Conservation (phyloP, 140 eudicot genomes). For the Stevia rebaudiana region DNA sequence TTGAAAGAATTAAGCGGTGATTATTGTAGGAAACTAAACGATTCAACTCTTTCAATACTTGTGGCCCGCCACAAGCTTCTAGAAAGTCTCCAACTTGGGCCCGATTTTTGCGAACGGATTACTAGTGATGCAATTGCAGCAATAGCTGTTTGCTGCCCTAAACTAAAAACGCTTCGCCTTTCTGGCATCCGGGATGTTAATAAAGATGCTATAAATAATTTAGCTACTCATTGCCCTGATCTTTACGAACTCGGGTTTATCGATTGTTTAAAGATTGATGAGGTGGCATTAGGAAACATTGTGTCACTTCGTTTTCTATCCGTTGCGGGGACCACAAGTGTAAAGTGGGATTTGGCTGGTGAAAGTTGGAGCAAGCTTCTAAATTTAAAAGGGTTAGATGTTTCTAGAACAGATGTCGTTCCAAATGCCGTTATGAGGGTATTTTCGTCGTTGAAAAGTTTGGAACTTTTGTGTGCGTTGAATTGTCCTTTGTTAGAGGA, state of each 20-base stretch:
- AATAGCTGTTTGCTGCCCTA: conserved; percentile 69
- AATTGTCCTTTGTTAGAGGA: conserved; percentile 69
- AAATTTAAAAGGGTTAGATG: conserved; percentile 72
- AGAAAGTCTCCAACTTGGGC: conserved; percentile 78
- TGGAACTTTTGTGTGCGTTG: conserved; percentile 74
- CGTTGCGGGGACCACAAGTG: conserved; percentile 72
- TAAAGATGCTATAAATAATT: conserved; percentile 60
- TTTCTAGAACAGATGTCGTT: conserved; percentile 78
- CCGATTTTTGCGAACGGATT: conserved; percentile 77
- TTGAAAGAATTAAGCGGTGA: conserved; percentile 77
- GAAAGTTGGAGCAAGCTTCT: conserved; percentile 65
- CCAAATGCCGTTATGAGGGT: conserved; percentile 48
- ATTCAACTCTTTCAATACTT: conserved; percentile 76
- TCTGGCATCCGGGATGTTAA: conserved; percentile 82
- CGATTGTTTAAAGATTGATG: conserved; percentile 79
- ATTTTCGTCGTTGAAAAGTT: conserved; percentile 41
- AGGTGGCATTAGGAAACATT: conserved; percentile 60
- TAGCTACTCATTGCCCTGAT: conserved; percentile 56
- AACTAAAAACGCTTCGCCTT: conserved; percentile 56
- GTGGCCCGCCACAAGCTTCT: conserved; percentile 83
- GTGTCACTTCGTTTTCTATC: conserved; percentile 66
- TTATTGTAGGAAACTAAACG: conserved; percentile 72
- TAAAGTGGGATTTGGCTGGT: conserved; percentile 65
- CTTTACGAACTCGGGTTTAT: conserved; percentile 74
- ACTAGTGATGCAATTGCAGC: conserved; percentile 72